Base-by-base conservation (phyloP, 192 early-diverging fungal genomes). In the Dissophora ornata region DNA sequence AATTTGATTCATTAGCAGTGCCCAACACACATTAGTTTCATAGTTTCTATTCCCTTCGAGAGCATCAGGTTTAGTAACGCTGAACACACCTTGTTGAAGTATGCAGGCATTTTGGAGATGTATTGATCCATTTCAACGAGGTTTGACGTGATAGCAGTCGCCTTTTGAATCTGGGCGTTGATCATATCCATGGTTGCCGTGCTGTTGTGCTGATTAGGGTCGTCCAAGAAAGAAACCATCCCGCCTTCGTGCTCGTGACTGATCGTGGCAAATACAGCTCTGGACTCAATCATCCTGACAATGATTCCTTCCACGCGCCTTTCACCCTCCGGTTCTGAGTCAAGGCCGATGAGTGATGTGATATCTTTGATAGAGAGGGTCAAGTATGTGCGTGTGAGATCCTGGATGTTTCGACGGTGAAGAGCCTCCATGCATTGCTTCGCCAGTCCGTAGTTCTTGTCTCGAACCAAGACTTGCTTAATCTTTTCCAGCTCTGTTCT, bases 181-280 rank as follows among this genome's bases (percentile, higher is more conserved):
- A 93, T 69, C n/a, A 56, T 47, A 16, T 63, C 42, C 51, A 81
- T 80, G 18, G 83, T 87, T 6, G 45, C 45, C 11, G 70, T 66
- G 45, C 57, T 84, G 30, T 80, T 55, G 50, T 79, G 84, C 44
- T 69, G 59, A 47, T 87, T 80, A 4, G 89, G 83, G 36, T 80
- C 51, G 47, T 94, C 92, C 26, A 88, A 77, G 80, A 94, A 95
- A 12, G 80, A 86, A 5, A 95, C 90, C 90, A 92, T 91, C 21
- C 82, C 82, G 21, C 82, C 75, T 22, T 67, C 65, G 41, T 83
- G 70, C 47, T 70, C 75, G 48, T 81, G 78, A 45, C 70, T 82
- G 53, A 85, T 82, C 1, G 62, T 81, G 18, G 86, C 86, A 62
- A 81, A 84, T 16, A 88, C 80, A 42, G 80, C 53, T 5, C 79